phyloP scores from a whole-genome alignment of 2,329 filamentous ascomycete species.

The Bertia moriformis region DNA sequence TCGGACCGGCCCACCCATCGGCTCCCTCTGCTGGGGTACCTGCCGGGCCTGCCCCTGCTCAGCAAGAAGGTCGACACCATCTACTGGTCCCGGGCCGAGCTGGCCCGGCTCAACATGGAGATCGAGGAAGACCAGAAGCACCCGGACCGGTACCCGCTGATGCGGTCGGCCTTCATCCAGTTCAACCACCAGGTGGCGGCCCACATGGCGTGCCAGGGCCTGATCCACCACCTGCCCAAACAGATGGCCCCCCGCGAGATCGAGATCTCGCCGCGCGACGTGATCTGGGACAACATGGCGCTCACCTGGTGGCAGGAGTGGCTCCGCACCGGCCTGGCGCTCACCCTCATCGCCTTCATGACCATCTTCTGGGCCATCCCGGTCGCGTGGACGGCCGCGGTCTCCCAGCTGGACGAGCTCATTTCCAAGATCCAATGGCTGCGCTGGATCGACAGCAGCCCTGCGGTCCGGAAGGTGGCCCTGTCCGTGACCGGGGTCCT shows the following conservation, averaged over 20 bases:
- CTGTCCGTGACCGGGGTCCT: slow-evolving; percentile 68
- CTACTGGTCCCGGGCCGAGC: slow-evolving; percentile 72
- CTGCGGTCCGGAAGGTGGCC: slow-evolving; percentile 42
- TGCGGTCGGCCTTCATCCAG: slow-evolving; percentile 96
- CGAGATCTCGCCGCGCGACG: slow-evolving; percentile 86
- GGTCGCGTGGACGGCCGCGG: slow-evolving; percentile 70
- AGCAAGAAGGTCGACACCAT: slow-evolving; percentile 92
- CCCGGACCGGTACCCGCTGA: slow-evolving; percentile 72
- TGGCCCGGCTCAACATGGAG: slow-evolving; percentile 81
- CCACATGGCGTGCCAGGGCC: slow-evolving; percentile 91
- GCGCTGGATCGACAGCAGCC: slow-evolving; percentile 48
- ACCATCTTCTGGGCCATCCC: slow-evolving; percentile 81
- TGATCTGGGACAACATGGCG: slow-evolving; percentile 95
- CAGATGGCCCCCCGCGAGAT: slow-evolving; percentile 85
- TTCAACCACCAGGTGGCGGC: slow-evolving; percentile 96
- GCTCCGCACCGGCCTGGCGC: slow-evolving; percentile 52
- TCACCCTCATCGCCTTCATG: slow-evolving; percentile 55
- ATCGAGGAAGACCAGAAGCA: slow-evolving; percentile 82
- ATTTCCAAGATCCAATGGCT: slow-evolving; percentile 56
- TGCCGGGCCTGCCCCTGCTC: slow-evolving; percentile 63
- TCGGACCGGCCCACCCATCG: slow-evolving; percentile 78
- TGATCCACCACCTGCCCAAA: slow-evolving; percentile 79
- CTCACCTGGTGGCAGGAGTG: slow-evolving; percentile 89
- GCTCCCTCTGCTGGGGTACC: slow-evolving; percentile 53
- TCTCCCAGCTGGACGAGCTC: slow-evolving; percentile 64